Conservation (phyloP, 345 rosid species). For the Mallotus nudiflorus region DNA sequence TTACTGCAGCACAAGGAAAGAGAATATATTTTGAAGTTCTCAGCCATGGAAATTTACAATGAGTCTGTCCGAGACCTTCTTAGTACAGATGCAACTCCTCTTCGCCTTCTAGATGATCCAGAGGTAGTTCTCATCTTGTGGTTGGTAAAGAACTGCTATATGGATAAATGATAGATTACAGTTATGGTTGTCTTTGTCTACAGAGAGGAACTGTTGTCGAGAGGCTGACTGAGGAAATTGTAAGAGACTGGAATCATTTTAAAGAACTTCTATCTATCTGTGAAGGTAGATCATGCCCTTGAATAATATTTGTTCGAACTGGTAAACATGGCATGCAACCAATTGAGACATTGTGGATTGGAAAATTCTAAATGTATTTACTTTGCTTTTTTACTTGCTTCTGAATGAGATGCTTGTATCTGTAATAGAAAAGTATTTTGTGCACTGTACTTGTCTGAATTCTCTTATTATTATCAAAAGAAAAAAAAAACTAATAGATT, state of each 20-base stretch:
- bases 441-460: no score
- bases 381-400: no score
- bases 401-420: no score
- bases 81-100: constrained; percentile 62
- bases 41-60: constrained; percentile 95
- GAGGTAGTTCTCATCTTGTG: constrained; percentile 58
- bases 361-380: no score
- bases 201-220: constrained; percentile 94
- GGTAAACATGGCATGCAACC: no score
- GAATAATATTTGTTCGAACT: background rate
- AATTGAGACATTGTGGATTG: no score
- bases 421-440: no score
- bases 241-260: constrained; percentile 73
- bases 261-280: constrained; percentile 71
- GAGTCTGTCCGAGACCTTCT: constrained; percentile 95
- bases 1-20: constrained; percentile 77
- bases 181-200: constrained; percentile 25
- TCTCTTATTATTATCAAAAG: no score
- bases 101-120: constrained; percentile 90
- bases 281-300: constrained; percentile 53
- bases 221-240: constrained; percentile 75
- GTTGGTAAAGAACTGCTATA: constrained; percentile 12
- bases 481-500: background rate
- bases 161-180: constrained; percentile 21
- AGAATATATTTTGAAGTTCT: constrained; percentile 70